Evolutionary conservation across 1,284 basidiomycete genomes (phyloP).

Genomic region (Leccinum pachyderme): DNA sequence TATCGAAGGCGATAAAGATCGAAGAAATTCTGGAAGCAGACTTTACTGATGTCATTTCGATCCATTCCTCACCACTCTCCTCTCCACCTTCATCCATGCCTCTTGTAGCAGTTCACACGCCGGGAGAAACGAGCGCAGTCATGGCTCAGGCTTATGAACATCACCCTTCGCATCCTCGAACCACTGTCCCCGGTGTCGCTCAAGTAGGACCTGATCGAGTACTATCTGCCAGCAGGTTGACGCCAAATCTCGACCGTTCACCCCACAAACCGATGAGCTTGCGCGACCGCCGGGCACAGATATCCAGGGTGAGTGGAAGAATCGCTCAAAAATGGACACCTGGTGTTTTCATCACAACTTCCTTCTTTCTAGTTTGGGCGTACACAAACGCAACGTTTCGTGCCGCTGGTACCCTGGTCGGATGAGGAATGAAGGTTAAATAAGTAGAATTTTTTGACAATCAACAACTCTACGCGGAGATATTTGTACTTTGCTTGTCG

Average conservation of each 20-base stretch:
- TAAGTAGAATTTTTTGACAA: conserved; percentile 19
- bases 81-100: conserved; percentile 9
- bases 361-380: conserved; percentile 22
- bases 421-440: conserved; percentile 7
- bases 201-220: neutral
- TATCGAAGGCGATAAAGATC: conserved; percentile 17
- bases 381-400: conserved; percentile 29
- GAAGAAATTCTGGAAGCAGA: conserved; percentile 17
- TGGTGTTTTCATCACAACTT: neutral
- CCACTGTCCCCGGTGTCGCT: neutral
- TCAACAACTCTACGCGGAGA: conserved; percentile 9
- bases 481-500: neutral
- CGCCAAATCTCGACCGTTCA: conserved; percentile 10
- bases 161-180: neutral
- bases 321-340: neutral
- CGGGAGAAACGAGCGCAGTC: neutral
- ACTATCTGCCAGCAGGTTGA: neutral
- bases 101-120: neutral
- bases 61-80: conserved; percentile 19
- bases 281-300: conserved; percentile 32
- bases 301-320: conserved; percentile 22
- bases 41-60: conserved; percentile 15
- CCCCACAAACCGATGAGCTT: conserved; percentile 28
- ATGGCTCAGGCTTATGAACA: neutral
- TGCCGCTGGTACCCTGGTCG: conserved; percentile 14